Evolutionary conservation across 164 flowering plant species (phyloP), one percentile per base, ranked within the genome.

Genomic region (Nymphaea colorata): DNA sequence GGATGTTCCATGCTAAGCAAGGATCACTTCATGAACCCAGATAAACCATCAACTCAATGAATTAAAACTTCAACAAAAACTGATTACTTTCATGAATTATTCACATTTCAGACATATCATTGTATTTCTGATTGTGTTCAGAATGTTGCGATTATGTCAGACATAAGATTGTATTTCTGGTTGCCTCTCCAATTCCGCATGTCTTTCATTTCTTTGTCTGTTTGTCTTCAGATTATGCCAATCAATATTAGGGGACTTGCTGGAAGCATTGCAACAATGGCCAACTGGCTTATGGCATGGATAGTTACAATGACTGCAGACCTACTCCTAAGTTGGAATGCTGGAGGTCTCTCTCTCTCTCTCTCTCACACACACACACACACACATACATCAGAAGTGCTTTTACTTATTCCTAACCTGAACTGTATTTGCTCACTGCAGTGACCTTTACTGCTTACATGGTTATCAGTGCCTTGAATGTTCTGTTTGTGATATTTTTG

Each of bases 231-330:
- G 98, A 87, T 93, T 69, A 92, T 93, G 72, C 98, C 98, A 3
- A 76, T 91, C 67, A 91, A 82, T 61, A 89, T 93, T 5, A 93
- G 91, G 80, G 77, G 97, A 11, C 91, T 93, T 63, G 98, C 91
- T 64, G 98, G 97, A 70, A 91, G 97, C 71, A 66, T 79, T 41
- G 98, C 98, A 44, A 91, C 92, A 57, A 78, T 87, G 64, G 73
- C 75, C 68, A 87, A 87, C 66, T 87, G 89, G 92, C 71, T 81
- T 16, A 74, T 67, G 42, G 72, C 88, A 12, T 87, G 81, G 80
- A 55, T 77, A 53, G 74, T 87, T 44, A 87, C 92, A 45, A 77
- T 85, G 89, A 85, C 89, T 67, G 89, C 89, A 14, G 85, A 86
- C 66, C 63, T 85, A 68, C 79, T 87, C 44, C 69, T 87, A 60